Base-by-base conservation (phyloP, 495 filamentous ascomycete species). In the Penicillium pulvis region DNA sequence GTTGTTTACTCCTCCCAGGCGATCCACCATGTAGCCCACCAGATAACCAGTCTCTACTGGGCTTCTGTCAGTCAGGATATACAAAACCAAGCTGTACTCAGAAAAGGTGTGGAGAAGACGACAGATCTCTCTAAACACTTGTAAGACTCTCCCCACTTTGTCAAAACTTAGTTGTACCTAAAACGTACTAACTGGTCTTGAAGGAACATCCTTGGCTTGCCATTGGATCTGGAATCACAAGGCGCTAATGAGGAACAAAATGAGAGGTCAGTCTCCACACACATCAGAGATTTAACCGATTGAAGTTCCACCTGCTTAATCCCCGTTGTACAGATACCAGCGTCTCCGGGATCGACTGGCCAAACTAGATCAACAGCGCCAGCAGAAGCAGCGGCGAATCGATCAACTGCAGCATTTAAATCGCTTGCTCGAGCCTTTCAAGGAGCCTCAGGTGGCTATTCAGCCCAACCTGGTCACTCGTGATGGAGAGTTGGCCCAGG, bases 401-500 rank as follows among this genome's bases (percentile, higher is more conserved):
- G 78, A 77, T 39, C 81, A 85, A 23, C 74, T 88, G 36, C 79
- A 78, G 24, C 75, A 77, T 39, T 76, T 91, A 45, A 79, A 81
- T 43, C 71, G 67, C 7, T 66, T 90, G n/a, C 69, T 92, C 0
- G 76, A 78, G 39, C 85, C 85, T 0, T 89, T 90, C 58, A 63
- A 78, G 35, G 68, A 83, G 6, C 79, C 83, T 1, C 74, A 78
- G 48, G 66, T 77, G 36, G 79, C 78, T 45, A 83, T 96, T 24
- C 91, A 96, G 64, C 86, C 87, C 23, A 95, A 93, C 71, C 74
- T 96, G 17, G 80, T 91, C 10, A 89, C 84, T 14, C 82, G 83
- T 44, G 87, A 91, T 70, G 88, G 87, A n/a, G 85, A 87, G 61
- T 68, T 96, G 23, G 83, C 85, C 59, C 75, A 79, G 42, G 91